Evolutionary conservation across 2,329 filamentous ascomycete genomes (phyloP).

Genomic region (Penicillium sp.): DNA sequence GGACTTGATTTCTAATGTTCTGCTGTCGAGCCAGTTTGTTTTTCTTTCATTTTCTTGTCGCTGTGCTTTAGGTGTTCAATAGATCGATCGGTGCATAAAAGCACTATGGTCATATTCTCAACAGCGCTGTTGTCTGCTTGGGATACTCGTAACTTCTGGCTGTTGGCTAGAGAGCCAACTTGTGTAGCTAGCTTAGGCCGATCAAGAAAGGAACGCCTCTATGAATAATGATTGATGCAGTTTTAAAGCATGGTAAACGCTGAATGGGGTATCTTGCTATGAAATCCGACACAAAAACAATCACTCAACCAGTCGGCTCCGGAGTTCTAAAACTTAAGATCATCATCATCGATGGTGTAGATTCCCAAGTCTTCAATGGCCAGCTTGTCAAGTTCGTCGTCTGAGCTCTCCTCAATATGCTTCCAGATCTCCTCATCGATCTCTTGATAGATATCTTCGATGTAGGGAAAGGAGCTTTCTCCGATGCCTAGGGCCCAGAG

Average conservation of each 20-base stretch:
- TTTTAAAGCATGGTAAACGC: background rate
- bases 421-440: background rate
- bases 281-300: background rate
- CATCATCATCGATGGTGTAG: slow-evolving; percentile 4
- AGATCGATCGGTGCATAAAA: slow-evolving; percentile 2
- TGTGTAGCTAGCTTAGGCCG: too few species aligned
- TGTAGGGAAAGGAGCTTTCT: background rate
- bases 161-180: too few species aligned
- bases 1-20: slow-evolving; percentile 10
- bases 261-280: slow-evolving; percentile 1
- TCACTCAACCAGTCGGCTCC: background rate
- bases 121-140: background rate
- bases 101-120: slow-evolving; percentile 2
- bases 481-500: slow-evolving; percentile 1
- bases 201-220: too few species aligned
- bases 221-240: background rate
- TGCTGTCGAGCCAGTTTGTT: slow-evolving; percentile 10
- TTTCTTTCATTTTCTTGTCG: slow-evolving; percentile 3
- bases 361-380: slow-evolving; percentile 3
- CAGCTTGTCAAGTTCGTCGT: background rate
- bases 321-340: background rate
- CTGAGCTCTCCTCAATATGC: background rate
- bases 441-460: background rate
- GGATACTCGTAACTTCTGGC: background rate
- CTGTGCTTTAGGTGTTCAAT: background rate